Percentiles rank a stretch among this genome's conserved stretches.
Evolutionary conservation across 345 rosid species (phyloP).

Genomic region (Microcos paniculata): DNA sequence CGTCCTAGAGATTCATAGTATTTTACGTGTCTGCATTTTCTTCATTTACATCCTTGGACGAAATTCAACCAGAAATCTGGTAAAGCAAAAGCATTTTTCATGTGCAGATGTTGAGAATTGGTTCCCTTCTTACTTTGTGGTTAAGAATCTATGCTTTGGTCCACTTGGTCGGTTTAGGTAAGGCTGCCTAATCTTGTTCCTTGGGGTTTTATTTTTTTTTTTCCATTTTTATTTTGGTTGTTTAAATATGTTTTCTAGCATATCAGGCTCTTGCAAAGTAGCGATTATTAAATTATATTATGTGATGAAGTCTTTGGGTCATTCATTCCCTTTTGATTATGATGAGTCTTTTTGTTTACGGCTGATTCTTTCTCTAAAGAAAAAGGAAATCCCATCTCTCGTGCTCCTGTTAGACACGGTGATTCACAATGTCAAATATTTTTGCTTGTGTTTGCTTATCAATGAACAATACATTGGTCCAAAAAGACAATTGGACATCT

Average conservation of each 20-base stretch:
- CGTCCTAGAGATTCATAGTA: not conserved
- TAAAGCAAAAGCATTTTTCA: constrained; percentile 5
- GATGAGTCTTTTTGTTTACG: constrained; percentile 7
- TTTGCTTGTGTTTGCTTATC: not conserved
- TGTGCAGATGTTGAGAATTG: constrained; percentile 9
- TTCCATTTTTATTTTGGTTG: constrained; percentile 11
- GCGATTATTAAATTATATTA: constrained; percentile 6
- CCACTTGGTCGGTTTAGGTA: constrained; percentile 6
- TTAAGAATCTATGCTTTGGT: constrained; percentile 30
- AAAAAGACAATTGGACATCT: not conserved
- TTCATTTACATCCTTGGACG: not conserved
- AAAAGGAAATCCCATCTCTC: not conserved
- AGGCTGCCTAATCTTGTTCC: constrained; percentile 13
- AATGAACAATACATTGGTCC: not conserved
- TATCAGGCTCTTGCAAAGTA: constrained; percentile 4
- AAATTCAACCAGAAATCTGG: constrained; percentile 13
- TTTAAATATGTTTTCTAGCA: not conserved
- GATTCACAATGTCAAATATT: not conserved
- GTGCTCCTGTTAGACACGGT: not conserved
- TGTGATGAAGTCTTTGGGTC: constrained; percentile 9
- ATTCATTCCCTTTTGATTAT: not conserved
- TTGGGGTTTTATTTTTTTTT: not conserved
- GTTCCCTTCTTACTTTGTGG: constrained; percentile 20
- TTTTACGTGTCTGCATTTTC: not conserved
- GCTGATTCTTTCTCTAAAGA: not conserved